A percentile compares a stretch with the other conserved stretches of the same genome.
Evolutionary conservation across 331 rosid species (phyloP).

Genomic region (Malus hybrid): DNA sequence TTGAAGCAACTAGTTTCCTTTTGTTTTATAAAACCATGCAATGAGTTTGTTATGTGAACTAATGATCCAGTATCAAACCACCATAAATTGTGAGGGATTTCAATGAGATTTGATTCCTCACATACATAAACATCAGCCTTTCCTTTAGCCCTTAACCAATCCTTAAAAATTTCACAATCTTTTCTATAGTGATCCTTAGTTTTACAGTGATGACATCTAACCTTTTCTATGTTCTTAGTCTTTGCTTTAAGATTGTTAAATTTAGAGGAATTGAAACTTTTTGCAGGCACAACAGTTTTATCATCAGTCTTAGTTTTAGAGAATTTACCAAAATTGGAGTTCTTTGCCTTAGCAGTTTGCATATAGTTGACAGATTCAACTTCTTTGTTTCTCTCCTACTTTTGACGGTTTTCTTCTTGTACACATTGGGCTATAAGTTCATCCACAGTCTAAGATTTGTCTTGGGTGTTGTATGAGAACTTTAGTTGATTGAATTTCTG

Average conservation of each 20-base stretch:
- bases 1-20: too few species aligned
- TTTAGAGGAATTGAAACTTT: neutral
- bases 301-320: neutral
- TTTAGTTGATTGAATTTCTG: too few species aligned
- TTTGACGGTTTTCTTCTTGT: neutral
- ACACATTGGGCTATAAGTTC: neutral
- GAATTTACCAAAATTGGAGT: too few species aligned
- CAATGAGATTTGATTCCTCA: neutral
- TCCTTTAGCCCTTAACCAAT: neutral
- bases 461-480: fast-evolving
- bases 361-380: too few species aligned
- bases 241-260: too few species aligned
- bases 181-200: neutral
- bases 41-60: too few species aligned
- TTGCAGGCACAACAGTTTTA: neutral
- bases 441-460: neutral
- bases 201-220: neutral
- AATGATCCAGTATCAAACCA: too few species aligned
- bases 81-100: neutral
- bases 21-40: too few species aligned
- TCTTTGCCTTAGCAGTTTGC: neutral
- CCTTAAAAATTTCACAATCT: neutral
- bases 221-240: neutral
- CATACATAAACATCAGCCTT: neutral
- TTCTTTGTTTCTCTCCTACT: too few species aligned